These are phyloP conservation scores for Candida alai DNA, from an alignment of 805 yeast genomes.

Conservation along the genomic window DNA sequence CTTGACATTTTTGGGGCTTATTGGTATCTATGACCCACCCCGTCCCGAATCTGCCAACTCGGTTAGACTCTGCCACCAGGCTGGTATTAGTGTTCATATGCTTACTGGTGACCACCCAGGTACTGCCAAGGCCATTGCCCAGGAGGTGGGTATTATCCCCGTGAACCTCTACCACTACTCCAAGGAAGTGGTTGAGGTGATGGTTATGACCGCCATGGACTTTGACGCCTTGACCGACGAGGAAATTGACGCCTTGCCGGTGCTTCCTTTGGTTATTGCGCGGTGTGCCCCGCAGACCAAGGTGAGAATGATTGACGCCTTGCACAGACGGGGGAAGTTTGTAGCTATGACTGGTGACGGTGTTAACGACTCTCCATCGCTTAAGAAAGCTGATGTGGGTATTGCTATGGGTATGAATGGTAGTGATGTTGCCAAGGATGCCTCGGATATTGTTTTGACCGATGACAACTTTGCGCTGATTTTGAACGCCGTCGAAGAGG, in stretches of 20 bases:
- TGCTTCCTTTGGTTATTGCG: constrained; percentile 73
- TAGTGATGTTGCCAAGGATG: constrained; percentile 96
- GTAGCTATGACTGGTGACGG: constrained; percentile 96
- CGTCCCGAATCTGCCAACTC: constrained; percentile 27
- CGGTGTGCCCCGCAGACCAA: constrained; percentile 82
- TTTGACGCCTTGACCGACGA: constrained; percentile 62
- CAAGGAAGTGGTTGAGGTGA: constrained; percentile 51
- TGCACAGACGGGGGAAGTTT: constrained; percentile 42
- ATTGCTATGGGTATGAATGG: constrained; percentile 90
- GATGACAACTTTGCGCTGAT: constrained; percentile 95
- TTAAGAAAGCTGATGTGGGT: constrained; percentile 91
- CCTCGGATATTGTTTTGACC: constrained; percentile 92
- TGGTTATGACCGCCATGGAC: constrained; percentile 75
- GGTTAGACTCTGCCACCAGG: constrained; percentile 28
- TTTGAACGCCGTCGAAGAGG: constrained; percentile 60
- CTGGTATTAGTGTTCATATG: constrained; percentile 35
- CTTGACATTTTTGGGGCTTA: constrained; percentile 24
- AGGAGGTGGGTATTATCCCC: constrained; percentile 34
- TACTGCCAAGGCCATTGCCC: constrained; percentile 34
- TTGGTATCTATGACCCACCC: constrained; percentile 36
- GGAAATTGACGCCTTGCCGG: constrained; percentile 58
- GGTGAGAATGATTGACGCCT: constrained; percentile 76
- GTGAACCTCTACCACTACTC: constrained; percentile 52
- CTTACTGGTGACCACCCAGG: constrained; percentile 34
- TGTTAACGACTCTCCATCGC: constrained; percentile 94